Evolutionary conservation across 2,329 filamentous ascomycete species (phyloP).

Genomic region (Pseudopyricularia javanii): DNA sequence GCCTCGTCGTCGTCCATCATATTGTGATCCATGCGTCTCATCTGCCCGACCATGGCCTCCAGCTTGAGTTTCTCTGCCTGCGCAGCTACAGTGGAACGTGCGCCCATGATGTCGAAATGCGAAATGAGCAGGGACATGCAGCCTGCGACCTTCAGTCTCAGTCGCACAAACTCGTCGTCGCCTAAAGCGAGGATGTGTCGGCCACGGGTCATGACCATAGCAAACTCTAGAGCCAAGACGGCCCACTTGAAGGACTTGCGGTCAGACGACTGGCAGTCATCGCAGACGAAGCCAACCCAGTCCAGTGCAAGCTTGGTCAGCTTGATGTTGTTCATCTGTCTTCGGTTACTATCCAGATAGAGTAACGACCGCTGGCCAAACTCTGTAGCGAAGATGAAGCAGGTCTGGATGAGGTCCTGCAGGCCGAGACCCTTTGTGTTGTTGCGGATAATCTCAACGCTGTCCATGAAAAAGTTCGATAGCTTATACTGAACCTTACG

Average conservation of each 20-base stretch:
- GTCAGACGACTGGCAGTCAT: constrained; percentile 89
- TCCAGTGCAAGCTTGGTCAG: constrained; percentile 86
- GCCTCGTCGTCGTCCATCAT: constrained; percentile 77
- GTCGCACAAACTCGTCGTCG: constrained; percentile 71
- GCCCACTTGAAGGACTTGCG: constrained; percentile 96
- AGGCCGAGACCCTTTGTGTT: constrained; percentile 78
- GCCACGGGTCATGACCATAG: constrained; percentile 92
- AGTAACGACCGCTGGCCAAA: constrained; percentile 90
- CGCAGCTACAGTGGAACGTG: constrained; percentile 81
- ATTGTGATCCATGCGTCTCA: constrained; percentile 62
- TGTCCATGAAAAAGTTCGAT: constrained; percentile 97
- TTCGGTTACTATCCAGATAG: constrained; percentile 90
- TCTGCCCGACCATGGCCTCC: constrained; percentile 64
- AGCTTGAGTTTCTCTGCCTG: constrained; percentile 85
- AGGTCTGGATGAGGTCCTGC: constrained; percentile 93
- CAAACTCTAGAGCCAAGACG: constrained; percentile 87
- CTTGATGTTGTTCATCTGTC: constrained; percentile 95
- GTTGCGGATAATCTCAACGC: constrained; percentile 80
- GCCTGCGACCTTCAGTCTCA: constrained; percentile 81
- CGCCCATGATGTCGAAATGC: constrained; percentile 98
- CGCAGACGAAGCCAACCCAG: constrained; percentile 96
- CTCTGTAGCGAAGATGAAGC: constrained; percentile 97
- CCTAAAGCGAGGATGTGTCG: constrained; percentile 85
- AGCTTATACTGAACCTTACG: constrained; percentile 93
- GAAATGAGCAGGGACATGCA: constrained; percentile 97